Evolutionary conservation across 345 rosid genomes (phyloP).

Genomic region (Citrus cavaleriei): DNA sequence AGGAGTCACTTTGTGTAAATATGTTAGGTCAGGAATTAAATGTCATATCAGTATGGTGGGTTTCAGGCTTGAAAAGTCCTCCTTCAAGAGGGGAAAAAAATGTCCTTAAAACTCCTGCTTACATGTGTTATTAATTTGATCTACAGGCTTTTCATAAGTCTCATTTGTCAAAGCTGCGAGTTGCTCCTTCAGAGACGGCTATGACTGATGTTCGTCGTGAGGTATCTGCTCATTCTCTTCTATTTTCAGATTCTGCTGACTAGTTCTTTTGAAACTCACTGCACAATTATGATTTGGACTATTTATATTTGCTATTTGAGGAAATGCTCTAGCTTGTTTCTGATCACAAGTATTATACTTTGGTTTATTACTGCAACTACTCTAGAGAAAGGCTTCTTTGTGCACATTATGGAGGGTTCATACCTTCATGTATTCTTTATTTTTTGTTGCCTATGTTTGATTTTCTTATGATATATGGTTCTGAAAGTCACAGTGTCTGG

Average conservation of each 20-base stretch:
- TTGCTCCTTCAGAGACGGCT: slow-evolving; percentile 98
- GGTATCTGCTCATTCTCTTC: slow-evolving; percentile 38
- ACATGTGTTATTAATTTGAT: slow-evolving; percentile 14
- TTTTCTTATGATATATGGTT: background rate
- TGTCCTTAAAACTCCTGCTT: background rate
- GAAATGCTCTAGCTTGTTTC: background rate
- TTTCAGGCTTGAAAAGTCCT: background rate
- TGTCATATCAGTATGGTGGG: background rate
- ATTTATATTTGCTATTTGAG: background rate
- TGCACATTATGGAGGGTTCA: background rate
- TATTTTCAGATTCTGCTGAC: background rate
- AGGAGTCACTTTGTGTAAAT: background rate
- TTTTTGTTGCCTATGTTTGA: background rate
- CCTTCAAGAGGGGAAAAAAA: background rate
- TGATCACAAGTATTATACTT: background rate
- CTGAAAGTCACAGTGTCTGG: background rate
- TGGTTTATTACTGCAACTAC: background rate
- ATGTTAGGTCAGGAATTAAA: background rate
- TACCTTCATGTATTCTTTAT: background rate
- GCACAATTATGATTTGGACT: background rate
- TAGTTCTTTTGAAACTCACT: background rate
- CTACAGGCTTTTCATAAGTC: slow-evolving; percentile 94
- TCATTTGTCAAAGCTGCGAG: slow-evolving; percentile 75
- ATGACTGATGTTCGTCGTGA: slow-evolving; percentile 97
- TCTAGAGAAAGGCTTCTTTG: background rate